These are phyloP conservation scores for Mucor lusitanicus DNA, from an alignment of 371 early-diverging fungal species.

Conservation along the genomic window DNA sequence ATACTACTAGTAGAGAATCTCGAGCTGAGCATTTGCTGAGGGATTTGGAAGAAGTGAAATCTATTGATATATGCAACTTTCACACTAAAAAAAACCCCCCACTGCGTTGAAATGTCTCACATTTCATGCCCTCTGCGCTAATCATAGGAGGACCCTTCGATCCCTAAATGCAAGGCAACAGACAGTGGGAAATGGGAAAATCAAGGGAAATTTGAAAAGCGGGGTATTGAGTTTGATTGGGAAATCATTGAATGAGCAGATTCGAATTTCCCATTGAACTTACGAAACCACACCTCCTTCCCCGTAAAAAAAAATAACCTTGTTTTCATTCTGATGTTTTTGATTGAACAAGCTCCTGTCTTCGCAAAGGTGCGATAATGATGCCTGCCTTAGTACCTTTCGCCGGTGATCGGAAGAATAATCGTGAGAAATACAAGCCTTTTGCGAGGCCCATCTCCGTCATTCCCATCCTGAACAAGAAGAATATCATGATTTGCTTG, in stretches of 20 bases:
- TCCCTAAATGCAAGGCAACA: constrained; percentile 9
- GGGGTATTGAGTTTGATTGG: constrained; percentile 14
- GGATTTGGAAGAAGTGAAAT: background rate
- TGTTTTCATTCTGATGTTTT: background rate
- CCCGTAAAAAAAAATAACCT: background rate
- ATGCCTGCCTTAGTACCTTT: background rate
- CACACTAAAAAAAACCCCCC: background rate
- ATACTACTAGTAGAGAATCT: background rate
- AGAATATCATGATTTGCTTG: background rate
- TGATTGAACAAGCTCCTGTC: background rate
- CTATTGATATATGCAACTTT: background rate
- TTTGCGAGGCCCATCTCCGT: constrained; percentile 3
- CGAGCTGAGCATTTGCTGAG: too few species aligned
- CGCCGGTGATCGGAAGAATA: constrained; percentile 3
- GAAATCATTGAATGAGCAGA: background rate
- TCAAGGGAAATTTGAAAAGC: constrained; percentile 15
- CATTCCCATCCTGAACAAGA: constrained; percentile 10
- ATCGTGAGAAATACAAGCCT: constrained; percentile 8
- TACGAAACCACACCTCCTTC: background rate
- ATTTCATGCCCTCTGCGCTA: too few species aligned
- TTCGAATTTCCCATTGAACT: background rate
- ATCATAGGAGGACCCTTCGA: constrained; percentile 12
- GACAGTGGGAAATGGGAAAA: constrained; percentile 13
- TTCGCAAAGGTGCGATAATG: background rate
- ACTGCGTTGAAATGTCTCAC: background rate